Evolutionary conservation across 1,284 basidiomycete species (phyloP).

Genomic region (Schizopora paradoxa): DNA sequence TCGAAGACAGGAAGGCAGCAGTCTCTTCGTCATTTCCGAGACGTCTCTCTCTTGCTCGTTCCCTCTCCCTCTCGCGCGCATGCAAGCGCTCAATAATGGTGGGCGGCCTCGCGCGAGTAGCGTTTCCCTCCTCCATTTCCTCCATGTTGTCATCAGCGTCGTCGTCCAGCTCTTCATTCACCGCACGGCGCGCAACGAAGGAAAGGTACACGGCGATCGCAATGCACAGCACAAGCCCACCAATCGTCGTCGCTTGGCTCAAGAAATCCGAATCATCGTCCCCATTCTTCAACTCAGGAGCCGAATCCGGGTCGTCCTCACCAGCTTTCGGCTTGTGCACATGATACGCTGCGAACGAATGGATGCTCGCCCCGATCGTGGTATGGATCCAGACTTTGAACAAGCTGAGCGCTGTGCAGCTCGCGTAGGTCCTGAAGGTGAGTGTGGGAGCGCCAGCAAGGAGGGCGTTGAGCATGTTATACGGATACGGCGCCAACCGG

Average conservation of each 20-base stretch:
- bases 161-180: constrained; percentile 72
- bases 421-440: constrained; percentile 69
- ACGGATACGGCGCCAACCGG: constrained; percentile 78
- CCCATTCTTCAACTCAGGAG: too few species aligned
- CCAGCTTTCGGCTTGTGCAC: constrained; percentile 24
- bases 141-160: constrained; percentile 39
- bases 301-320: constrained; percentile 25
- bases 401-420: constrained; percentile 77
- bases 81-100: too few species aligned
- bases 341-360: constrained; percentile 73
- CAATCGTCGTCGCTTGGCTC: constrained; percentile 60
- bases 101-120: too few species aligned
- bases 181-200: constrained; percentile 72
- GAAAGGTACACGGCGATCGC: constrained; percentile 77
- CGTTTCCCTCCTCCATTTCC: constrained; percentile 3
- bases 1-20: too few species aligned
- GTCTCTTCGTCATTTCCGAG: too few species aligned
- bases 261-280: constrained; percentile 46
- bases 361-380: constrained; percentile 74
- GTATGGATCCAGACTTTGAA: constrained; percentile 87
- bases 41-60: too few species aligned
- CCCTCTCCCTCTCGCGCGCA: too few species aligned
- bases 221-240: constrained; percentile 68
- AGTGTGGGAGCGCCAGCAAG: constrained; percentile 84
- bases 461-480: constrained; percentile 88